A percentile compares a stretch with the other conserved stretches of the same genome.
Evolutionary conservation across 768 basidiomycete genomes (phyloP).

Genomic region (Hypholoma sublateritium): DNA sequence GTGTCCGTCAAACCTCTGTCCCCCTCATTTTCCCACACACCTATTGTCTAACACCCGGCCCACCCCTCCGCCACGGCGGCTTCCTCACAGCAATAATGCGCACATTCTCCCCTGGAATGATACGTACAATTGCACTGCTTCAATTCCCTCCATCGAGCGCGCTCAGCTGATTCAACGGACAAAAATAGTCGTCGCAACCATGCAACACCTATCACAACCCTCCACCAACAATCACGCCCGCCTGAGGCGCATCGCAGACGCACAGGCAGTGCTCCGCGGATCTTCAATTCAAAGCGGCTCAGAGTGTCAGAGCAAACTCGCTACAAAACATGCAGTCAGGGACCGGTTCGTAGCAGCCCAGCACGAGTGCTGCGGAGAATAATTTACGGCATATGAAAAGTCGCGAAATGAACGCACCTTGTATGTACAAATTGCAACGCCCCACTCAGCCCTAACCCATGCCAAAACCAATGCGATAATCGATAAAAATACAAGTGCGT

Average conservation of each 20-base stretch:
- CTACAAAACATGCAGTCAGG: not conserved
- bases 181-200: not conserved
- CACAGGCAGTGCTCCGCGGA: not conserved
- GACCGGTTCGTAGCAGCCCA: too few species aligned
- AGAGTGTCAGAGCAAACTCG: not conserved
- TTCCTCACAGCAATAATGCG: not conserved
- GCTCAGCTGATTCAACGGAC: not conserved
- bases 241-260: too few species aligned
- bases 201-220: not conserved
- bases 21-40: not conserved
- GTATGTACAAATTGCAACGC: too few species aligned
- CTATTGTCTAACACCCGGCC: not conserved
- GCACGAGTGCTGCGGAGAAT: not conserved
- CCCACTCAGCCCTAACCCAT: too few species aligned
- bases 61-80: not conserved
- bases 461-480: too few species aligned
- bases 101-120: not conserved
- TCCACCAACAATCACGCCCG: too few species aligned
- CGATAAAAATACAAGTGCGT: too few species aligned
- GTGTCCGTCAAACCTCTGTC: conserved; percentile 1
- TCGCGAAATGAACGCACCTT: too few species aligned
- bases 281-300: not conserved
- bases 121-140: not conserved
- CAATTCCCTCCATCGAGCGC: not conserved
- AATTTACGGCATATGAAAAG: too few species aligned